phyloP scores from a whole-genome alignment of 2,329 filamentous ascomycete genomes.

The Sarocladium brachiariae region DNA sequence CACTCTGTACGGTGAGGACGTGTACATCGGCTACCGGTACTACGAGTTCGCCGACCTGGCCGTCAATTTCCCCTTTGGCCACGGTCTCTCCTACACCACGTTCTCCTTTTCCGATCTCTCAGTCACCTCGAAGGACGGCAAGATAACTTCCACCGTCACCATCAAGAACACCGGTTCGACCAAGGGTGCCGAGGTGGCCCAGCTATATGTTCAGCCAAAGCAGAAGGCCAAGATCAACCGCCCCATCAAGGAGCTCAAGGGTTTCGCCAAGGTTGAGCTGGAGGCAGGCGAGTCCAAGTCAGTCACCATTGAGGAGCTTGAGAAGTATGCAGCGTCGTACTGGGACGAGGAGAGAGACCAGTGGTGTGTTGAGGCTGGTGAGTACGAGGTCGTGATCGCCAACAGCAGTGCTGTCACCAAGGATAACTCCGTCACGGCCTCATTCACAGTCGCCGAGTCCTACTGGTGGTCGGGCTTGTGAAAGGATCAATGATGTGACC shows the following conservation, averaged over 20 bases:
- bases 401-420: slow-evolving; percentile 46
- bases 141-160: slow-evolving; percentile 40
- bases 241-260: slow-evolving; percentile 57
- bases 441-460: slow-evolving; percentile 53
- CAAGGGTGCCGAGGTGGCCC: slow-evolving; percentile 48
- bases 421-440: slow-evolving; percentile 38
- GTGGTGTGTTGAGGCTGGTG: slow-evolving; percentile 61
- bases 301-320: slow-evolving; percentile 49
- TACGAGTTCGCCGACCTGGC: slow-evolving; percentile 64
- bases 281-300: slow-evolving; percentile 50
- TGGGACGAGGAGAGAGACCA: slow-evolving; percentile 61
- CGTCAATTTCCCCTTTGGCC: slow-evolving; percentile 70
- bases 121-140: slow-evolving; percentile 38
- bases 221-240: slow-evolving; percentile 45
- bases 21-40: slow-evolving; percentile 76
- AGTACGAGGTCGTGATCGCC: slow-evolving; percentile 56
- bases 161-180: slow-evolving; percentile 55
- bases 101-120: slow-evolving; percentile 51
- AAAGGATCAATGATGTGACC: neutral
- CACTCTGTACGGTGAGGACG: slow-evolving; percentile 70
- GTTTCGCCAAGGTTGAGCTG: slow-evolving; percentile 58
- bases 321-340: slow-evolving; percentile 61
- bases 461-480: slow-evolving; percentile 62
- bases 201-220: slow-evolving; percentile 50
- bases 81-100: slow-evolving; percentile 70